phyloP scores from a whole-genome alignment of 176 grass and related monocot species.

The Neostapfia colusana region DNA sequence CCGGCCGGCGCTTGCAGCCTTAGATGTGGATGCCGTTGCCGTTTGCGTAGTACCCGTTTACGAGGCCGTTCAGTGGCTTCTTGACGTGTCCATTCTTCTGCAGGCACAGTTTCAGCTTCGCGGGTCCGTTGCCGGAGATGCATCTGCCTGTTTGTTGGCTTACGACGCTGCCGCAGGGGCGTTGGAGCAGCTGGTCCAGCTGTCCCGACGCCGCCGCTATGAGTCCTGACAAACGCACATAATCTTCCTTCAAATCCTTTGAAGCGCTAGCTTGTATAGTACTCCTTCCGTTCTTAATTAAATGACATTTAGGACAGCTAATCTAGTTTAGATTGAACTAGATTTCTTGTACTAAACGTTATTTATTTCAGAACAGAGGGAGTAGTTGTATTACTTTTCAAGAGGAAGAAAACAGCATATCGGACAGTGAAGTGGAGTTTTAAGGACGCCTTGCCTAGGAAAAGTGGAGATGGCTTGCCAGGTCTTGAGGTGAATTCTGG shows the following conservation, averaged over 20 bases:
- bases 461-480: conserved; percentile 84
- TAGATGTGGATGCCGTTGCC: conserved; percentile 62
- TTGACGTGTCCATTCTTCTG: conserved; percentile 47
- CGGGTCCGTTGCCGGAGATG: background rate
- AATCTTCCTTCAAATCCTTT: background rate
- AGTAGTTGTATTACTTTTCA: background rate
- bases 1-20: background rate
- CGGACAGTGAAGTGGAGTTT: background rate
- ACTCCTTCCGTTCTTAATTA: too few relatives aligned
- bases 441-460: conserved; percentile 63
- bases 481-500: conserved; percentile 94
- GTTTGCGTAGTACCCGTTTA: conserved; percentile 44
- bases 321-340: too few relatives aligned
- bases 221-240: conserved; percentile 51
- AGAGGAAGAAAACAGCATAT: background rate
- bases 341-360: too few relatives aligned
- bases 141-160: background rate
- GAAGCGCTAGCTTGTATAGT: too few relatives aligned
- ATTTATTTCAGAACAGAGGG: too few relatives aligned
- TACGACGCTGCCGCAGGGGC: background rate
- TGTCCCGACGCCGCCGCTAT: conserved; percentile 68
- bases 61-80: conserved; percentile 52
- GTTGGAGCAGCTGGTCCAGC: conserved; percentile 57
- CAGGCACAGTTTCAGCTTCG: conserved; percentile 31
- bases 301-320: too few relatives aligned